Conservation (phyloP, 169 alveolate species). For the Cryptosporidium tyzzeri region DNA sequence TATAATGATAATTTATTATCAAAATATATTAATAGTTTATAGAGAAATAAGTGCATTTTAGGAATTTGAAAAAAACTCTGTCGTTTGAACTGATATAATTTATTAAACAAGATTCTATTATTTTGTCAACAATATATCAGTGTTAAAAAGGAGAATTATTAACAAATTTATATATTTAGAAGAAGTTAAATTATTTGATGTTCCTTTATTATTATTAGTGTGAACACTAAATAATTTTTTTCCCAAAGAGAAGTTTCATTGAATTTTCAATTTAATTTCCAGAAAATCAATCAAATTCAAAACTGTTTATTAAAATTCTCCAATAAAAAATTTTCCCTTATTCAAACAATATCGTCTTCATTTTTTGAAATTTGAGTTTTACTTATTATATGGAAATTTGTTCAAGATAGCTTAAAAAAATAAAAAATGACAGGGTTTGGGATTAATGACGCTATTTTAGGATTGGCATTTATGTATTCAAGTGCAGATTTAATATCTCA, state of each 20-base stretch:
- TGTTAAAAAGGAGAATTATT: neutral
- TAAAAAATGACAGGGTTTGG: constrained; percentile 47
- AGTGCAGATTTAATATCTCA: constrained; percentile 82
- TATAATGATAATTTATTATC: neutral
- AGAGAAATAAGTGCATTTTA: neutral
- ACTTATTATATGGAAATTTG: constrained; percentile 5
- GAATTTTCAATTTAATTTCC: neutral
- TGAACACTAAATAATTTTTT: neutral
- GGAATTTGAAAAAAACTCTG: neutral
- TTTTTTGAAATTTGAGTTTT: neutral
- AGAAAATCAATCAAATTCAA: neutral
- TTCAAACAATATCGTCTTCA: neutral
- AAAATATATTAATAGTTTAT: neutral
- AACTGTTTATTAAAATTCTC: neutral
- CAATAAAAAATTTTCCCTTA: neutral
- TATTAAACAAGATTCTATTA: neutral
- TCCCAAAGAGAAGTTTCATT: neutral
- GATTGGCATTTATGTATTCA: constrained; percentile 82
- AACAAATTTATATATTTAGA: neutral
- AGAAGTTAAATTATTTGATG: neutral
- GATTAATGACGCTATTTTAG: constrained; percentile 81
- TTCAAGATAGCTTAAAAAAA: neutral
- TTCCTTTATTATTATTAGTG: neutral
- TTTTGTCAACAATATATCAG: neutral
- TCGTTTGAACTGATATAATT: neutral